Evolutionary conservation across 208 protist genomes (phyloP), one percentile per base, ranked within the genome.

Genomic region (Leishmania major): DNA sequence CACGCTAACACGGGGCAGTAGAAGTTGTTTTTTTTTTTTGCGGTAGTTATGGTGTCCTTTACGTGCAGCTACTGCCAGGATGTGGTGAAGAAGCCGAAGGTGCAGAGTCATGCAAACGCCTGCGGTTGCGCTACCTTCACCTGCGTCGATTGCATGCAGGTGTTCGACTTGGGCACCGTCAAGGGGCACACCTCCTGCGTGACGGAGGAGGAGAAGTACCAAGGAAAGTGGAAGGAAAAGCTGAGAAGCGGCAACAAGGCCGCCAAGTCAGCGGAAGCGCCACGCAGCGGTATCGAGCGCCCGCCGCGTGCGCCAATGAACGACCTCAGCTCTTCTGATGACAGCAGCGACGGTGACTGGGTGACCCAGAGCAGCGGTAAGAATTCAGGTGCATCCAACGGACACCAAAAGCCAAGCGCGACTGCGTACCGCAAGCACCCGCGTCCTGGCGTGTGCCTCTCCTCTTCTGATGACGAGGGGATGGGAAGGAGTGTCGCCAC

Each of bases 41-140:
- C n/a, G 13, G 17, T 25, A 11, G 40, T 1, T 11, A 98, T 98
- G 96, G 96, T 98, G 0, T 97, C 94, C 60, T 98, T 98, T 70
- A 96, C 91, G 4, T 98, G 96, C 82, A 87, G 88, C 49, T 51
- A 80, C 79, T 98, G 96, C 80, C 90, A 95, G 74, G 96, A 98
- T 64, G 93, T 97, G 17, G 89, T 98, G 69, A 98, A 97, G 87
- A 98, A 98, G 84, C 94, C 94, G 0, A 97, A 97, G 85, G 93
- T 97, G 45, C 75, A 87, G 31, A 79, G 74, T 43, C 96, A 98
- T 79, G 86, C 88, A 15, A 77, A 81, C 37, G 66, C 47, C 47
- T 98, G 96, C 80, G 83, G 89, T 66, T 82, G 75, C 47, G 62
- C 84, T 69, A 84, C 83, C 69, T 97, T 97, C 79, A 94, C 86